phyloP scores from a whole-genome alignment of 768 basidiomycete genomes.

The Pisolithus microcarpus region DNA sequence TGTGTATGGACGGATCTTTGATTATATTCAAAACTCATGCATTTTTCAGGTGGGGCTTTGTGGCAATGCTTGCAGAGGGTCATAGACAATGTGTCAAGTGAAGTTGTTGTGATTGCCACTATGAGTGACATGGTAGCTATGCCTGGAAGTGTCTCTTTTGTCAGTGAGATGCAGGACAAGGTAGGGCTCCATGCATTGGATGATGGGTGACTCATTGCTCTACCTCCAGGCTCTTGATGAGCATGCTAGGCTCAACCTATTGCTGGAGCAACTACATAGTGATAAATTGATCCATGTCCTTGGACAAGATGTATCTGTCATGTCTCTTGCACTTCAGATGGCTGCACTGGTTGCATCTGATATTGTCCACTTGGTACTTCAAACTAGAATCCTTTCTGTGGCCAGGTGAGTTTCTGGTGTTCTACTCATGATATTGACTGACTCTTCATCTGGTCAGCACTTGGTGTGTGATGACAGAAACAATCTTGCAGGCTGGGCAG shows the following conservation, averaged over 20 bases:
- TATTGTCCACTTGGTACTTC: constrained; percentile 58
- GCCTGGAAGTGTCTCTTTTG: constrained; percentile 67
- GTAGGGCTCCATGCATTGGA: constrained; percentile 30
- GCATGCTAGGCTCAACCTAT: constrained; percentile 56
- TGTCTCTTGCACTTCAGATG: constrained; percentile 71
- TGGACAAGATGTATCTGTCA: constrained; percentile 74
- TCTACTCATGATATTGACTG: not conserved
- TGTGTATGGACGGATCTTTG: constrained; percentile 16
- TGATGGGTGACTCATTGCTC: not conserved
- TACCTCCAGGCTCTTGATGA: constrained; percentile 70
- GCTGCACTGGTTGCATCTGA: constrained; percentile 86
- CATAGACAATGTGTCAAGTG: constrained; percentile 55
- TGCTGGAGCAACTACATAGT: constrained; percentile 37
- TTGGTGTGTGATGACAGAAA: constrained; percentile 5
- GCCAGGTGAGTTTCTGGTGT: constrained; percentile 10
- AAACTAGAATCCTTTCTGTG: constrained; percentile 46
- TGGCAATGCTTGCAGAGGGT: constrained; percentile 55
- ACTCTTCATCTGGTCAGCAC: not conserved
- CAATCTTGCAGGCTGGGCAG: constrained; percentile 41
- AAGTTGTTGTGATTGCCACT: constrained; percentile 71
- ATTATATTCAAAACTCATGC: not conserved
- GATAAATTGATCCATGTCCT: constrained; percentile 26
- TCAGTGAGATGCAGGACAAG: constrained; percentile 75
- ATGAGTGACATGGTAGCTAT: constrained; percentile 60
- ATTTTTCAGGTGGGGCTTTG: constrained; percentile 48